Percentiles rank a stretch among this genome's conserved stretches.
These are phyloP conservation scores for Cladophialophora immunda DNA, from an alignment of 2,329 filamentous ascomycete genomes.

Conservation along the genomic window DNA sequence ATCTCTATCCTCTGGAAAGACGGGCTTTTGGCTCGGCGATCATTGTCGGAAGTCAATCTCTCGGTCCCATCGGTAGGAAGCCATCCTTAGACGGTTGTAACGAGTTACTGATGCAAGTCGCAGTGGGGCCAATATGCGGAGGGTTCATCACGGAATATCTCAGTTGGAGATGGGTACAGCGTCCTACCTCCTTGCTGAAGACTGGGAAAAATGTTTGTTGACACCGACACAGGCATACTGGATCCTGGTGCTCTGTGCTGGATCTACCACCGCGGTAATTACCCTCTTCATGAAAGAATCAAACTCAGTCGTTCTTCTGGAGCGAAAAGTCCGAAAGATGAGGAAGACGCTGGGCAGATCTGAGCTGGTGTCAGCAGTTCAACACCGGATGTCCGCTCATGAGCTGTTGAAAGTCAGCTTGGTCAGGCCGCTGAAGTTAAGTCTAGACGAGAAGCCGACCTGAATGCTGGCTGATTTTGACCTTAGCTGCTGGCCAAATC, in stretches of 20 bases:
- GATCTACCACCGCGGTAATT: background rate
- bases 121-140: slow-evolving; percentile 45
- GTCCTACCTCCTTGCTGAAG: background rate
- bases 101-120: background rate
- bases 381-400: slow-evolving; percentile 50
- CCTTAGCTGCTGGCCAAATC: slow-evolving; percentile 66
- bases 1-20: slow-evolving; percentile 31
- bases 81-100: background rate
- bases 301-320: slow-evolving; percentile 57
- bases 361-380: slow-evolving; percentile 50
- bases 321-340: slow-evolving; percentile 53
- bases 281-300: slow-evolving; percentile 54
- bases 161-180: slow-evolving; percentile 46
- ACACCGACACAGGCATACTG: slow-evolving; percentile 6
- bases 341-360: slow-evolving; percentile 57
- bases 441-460: background rate
- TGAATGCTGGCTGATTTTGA: slow-evolving; percentile 55
- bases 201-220: slow-evolving; percentile 40
- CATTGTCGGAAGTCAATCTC: slow-evolving; percentile 41
- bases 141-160: slow-evolving; percentile 44
- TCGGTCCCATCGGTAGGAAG: background rate
- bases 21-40: slow-evolving; percentile 61
- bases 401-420: slow-evolving; percentile 37
- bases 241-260: slow-evolving; percentile 11
- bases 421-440: background rate